Base-by-base conservation (phyloP, 208 protist species). In the Crithidia brevicula region DNA sequence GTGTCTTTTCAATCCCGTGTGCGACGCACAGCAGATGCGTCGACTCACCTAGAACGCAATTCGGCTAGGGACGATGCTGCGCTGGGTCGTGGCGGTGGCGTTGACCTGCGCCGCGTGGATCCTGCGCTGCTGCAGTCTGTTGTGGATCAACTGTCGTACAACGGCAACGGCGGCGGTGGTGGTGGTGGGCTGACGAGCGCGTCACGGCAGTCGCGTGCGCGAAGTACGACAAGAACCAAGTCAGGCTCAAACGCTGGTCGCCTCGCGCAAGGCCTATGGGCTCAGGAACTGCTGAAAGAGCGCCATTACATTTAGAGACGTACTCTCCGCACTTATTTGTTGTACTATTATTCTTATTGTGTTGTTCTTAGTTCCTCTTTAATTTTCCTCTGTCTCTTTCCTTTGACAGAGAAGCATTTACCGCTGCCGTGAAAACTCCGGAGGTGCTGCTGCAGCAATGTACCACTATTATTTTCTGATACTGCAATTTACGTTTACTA, bases 181-280 rank as follows among this genome's bases (percentile, higher is more conserved):
- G 70, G 25, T 3, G 18, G 49, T 36, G 40, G 38, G 28, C 15
- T 30, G 30, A 34, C 28, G 3, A 18, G 33, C 36, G 28, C 50
- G 23, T 10, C 15, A 40, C 30, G 3, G 34, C 15, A 54, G 27
- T 46, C 20, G 10, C 71, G 57, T 3, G 27, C 15, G 6, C 15
- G 23, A 15, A 23, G 13, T 25, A 18, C 18, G 2, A 42, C 4
- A 23, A 28, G 4, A 9, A 6, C 16, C 11, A 50, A 28, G 58
- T 4, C 28, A 5, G 31, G 3, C 18, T 34, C 30, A 43, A 57
- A 75, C 28, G 58, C 77, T 0, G 49, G 62, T 9, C 73, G 68
- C 4, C 82, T 92, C 23, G 83, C 83, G 25, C 76, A 86, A 53
- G 86, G 86, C 2, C 38, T 89, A 20, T 92, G 86, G 86, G 86